Conservation (phyloP, 129 eudicot genomes). For the Glebionis coronaria region DNA sequence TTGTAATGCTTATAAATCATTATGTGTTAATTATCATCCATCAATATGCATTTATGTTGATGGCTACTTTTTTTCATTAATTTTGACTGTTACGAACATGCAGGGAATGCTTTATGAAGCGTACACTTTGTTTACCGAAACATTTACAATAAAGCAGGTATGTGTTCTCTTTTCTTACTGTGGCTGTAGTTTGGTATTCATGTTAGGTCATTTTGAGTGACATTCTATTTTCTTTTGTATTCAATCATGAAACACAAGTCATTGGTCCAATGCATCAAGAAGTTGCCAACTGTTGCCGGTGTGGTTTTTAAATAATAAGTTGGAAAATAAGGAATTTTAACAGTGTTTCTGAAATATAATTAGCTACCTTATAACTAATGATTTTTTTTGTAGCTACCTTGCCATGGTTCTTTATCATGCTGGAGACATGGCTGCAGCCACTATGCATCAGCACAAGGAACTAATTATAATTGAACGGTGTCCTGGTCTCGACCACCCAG, state of each 20-base stretch:
- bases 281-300: slow-evolving; percentile 99
- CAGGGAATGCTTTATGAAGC: slow-evolving; percentile 95
- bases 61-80: neutral
- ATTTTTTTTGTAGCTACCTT: slow-evolving; percentile 47
- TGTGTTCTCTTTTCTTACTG: neutral
- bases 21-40: too few relatives aligned
- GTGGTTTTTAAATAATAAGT: slow-evolving; percentile 9
- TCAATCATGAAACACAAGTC: slow-evolving; percentile 53
- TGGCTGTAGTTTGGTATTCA: neutral
- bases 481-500: slow-evolving; percentile 91
- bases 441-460: slow-evolving; percentile 96
- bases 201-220: slow-evolving; percentile 1
- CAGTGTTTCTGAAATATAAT: neutral
- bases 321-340: neutral
- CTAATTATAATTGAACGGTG: slow-evolving; percentile 90
- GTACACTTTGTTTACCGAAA: too few relatives aligned
- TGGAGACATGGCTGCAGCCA: slow-evolving; percentile 97
- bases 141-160: slow-evolving; percentile 97
- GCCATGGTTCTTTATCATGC: slow-evolving; percentile 98
- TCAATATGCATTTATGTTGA: neutral
- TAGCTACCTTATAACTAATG: neutral
- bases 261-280: slow-evolving; percentile 99
- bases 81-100: slow-evolving; percentile 14
- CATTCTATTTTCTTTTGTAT: neutral
- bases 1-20: neutral